Base-by-base conservation (phyloP, 345 rosid species). In the Gossypium turneri region DNA sequence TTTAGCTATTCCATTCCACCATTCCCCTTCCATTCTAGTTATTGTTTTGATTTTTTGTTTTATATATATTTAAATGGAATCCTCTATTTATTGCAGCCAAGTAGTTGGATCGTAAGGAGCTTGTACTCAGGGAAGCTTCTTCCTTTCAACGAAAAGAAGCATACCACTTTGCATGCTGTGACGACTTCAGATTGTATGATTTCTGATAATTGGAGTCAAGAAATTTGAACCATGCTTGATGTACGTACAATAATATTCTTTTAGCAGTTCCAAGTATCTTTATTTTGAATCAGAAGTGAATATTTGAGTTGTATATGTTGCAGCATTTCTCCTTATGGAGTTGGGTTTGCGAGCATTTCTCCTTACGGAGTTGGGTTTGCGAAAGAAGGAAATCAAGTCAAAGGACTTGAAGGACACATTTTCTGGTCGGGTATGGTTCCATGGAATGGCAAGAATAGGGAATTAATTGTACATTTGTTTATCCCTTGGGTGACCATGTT, bases 21-120 rank as follows among this genome's bases (percentile, higher is more conserved):
- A 56, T 17, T 48, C 43, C 44, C 48, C 12, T 12, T 45, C 12
- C 64, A 55, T 56, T 38, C 17, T 56, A 44, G 2, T 7, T 9
- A 34, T 34, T 61, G 17, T 34, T 73, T 47, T 56, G 20, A 15
- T 51, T 63, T 65, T 38, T 43, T 34, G 11, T 50, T 52, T 65
- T 38, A 47, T 24, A n/a, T 24, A 27, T 41, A 22, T 16, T 58
- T 73, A 11, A 47, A 59, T 57, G 4, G 63, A 29, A 22, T 51
- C 71, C 29, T 48, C 51, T 17, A 63, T 53, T 78, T 68, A 27
- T 60, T 73, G 82, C 84, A 85, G 84, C 71, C 86, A 60, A 82
- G 82, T 48, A 75, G 79, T 78, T 85, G 90, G 90, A 76, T 85
- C 3, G 77, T 79, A 20, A 85, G 80, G 82, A 82, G 88, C 88